Evolutionary conservation across 768 basidiomycete species (phyloP).

Genomic region (Lactarius indigo): DNA sequence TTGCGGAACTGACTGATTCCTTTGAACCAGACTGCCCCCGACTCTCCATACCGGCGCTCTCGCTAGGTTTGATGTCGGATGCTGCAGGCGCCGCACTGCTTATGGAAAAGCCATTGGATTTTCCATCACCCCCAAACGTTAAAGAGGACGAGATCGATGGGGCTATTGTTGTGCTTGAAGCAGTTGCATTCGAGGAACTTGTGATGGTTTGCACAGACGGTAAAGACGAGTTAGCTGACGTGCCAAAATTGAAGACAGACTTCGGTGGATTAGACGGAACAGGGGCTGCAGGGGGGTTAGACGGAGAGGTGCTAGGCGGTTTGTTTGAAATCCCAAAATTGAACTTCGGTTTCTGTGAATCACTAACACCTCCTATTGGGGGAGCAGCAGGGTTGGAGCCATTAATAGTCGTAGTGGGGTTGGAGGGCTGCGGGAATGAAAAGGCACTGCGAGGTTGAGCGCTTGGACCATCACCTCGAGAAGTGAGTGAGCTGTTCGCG

Average conservation of each 20-base stretch:
- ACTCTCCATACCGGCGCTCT: not conserved
- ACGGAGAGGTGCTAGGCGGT: conserved; percentile 10
- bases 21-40: conserved; percentile 4
- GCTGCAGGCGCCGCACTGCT: not conserved
- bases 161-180: not conserved
- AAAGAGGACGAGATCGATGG: not conserved
- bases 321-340: conserved; percentile 26
- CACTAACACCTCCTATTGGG: conserved; percentile 7
- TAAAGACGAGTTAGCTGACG: not conserved
- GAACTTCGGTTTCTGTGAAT: conserved; percentile 23
- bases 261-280: conserved; percentile 12
- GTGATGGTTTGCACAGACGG: conserved; percentile 6
- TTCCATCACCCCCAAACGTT: conserved; percentile 11
- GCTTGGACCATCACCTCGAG: not conserved
- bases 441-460: conserved; percentile 5
- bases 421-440: conserved; percentile 5
- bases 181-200: conserved; percentile 17
- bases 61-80: not conserved
- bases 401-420: not conserved
- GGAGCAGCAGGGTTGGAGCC: conserved; percentile 11
- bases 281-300: conserved; percentile 14
- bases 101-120: not conserved
- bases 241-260: conserved; percentile 9
- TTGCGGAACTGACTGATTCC: not conserved
- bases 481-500: conserved; percentile 19